Base-by-base conservation (phyloP, 768 basidiomycete genomes). In the Naematelia encephala region DNA sequence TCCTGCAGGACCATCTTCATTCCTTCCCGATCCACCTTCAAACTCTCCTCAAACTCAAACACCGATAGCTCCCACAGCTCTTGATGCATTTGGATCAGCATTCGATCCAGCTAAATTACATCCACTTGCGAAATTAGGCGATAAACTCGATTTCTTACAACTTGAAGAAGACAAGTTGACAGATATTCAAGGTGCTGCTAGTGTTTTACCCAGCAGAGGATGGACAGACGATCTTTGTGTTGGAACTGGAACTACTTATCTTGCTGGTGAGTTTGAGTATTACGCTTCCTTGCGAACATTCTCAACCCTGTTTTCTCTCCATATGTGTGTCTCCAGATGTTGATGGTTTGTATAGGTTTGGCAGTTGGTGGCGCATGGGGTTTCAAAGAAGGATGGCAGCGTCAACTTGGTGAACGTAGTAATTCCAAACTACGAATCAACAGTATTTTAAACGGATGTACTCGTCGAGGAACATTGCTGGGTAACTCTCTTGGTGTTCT, bases 181-280 rank as follows among this genome's bases (percentile, higher is more conserved):
- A 78, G 86, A 90, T 55, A 81, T 96, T 61, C 91, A 91, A 74
- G 96, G 96, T 51, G 85, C 89, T 69, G 84, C 82, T 69, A 91
- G 89, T 60, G 92, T 93, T 59, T 84, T 99, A 65, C 92, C 93
- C 68, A 89, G 87, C 76, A 82, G 96, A 81, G 92, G 96, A 63
- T 98, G 91, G 93, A 90, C 91, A 80, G 96, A 99, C 81, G 96
- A 99, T 81, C 80, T 99, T 60, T 97, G 92, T 84, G 97, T 98
- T 80, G 96, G 96, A 74, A 97, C 93, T 71, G 96, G 96, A 64
- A 93, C 93, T 67, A 96, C 92, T 81, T 99, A 99, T 85, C 86
- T 99, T 57, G 84, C 89, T 78, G 94, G 94, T 97, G 76, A 76
- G 90, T 86, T n/a, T n/a, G n/a, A n/a, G n/a, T n/a, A n/a, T n/a